Percentiles rank a stretch among this genome's conserved stretches.
phyloP scores from a whole-genome alignment of 2,329 filamentous ascomycete genomes.

The Decorospora gaudefroyi region DNA sequence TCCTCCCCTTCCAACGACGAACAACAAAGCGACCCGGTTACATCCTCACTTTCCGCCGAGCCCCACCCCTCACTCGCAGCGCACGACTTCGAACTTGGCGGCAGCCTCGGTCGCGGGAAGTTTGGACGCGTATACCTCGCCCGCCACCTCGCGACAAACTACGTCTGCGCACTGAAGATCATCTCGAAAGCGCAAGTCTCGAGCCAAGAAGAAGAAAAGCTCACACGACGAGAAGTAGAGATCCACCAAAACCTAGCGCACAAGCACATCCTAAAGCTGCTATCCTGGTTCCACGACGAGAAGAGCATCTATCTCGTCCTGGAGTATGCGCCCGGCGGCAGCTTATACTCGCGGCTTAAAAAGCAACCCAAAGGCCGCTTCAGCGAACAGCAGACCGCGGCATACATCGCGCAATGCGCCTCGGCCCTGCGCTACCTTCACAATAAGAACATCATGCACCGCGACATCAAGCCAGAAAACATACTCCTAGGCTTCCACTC shows the following conservation, averaged over 20 bases:
- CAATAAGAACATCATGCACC: constrained; percentile 91
- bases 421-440: constrained; percentile 83
- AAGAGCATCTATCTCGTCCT: constrained; percentile 81
- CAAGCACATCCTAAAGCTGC: constrained; percentile 78
- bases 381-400: constrained; percentile 77
- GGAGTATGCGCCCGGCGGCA: constrained; percentile 78
- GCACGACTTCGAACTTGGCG: constrained; percentile 86
- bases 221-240: constrained; percentile 80
- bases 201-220: constrained; percentile 75
- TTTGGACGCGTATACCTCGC: constrained; percentile 82
- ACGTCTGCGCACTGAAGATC: constrained; percentile 81
- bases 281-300: constrained; percentile 82
- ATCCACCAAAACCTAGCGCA: constrained; percentile 83
- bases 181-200: constrained; percentile 78
- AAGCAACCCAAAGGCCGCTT: constrained; percentile 76
- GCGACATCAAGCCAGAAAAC: constrained; percentile 91
- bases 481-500: constrained; percentile 93
- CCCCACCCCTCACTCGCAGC: constrained; percentile 3
- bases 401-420: constrained; percentile 84
- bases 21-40: not conserved
- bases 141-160: constrained; percentile 72
- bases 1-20: not conserved
- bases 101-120: constrained; percentile 79
- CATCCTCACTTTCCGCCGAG: not conserved
- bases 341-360: constrained; percentile 78